Percentiles rank a stretch among this genome's conserved stretches.
Conservation (phyloP, 2,329 filamentous ascomycete genomes). For the Clarireedia paspali region DNA sequence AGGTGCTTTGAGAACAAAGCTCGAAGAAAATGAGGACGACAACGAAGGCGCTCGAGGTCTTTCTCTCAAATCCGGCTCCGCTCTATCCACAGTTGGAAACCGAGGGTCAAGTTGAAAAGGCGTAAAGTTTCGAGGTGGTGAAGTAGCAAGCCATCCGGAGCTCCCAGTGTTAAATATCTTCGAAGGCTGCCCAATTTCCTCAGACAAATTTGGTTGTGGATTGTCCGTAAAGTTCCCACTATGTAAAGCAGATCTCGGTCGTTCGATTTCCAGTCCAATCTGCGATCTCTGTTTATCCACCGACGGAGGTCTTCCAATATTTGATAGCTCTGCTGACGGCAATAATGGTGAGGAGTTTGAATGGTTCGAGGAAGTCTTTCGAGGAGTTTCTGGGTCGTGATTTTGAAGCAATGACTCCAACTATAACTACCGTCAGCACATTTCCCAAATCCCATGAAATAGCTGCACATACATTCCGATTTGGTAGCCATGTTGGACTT, state of each 20-base stretch:
- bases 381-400: constrained; percentile 19
- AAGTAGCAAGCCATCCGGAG: constrained; percentile 44
- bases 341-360: constrained; percentile 27
- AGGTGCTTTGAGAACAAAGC: constrained; percentile 77
- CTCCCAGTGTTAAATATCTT: constrained; percentile 14
- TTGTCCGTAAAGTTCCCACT: constrained; percentile 55
- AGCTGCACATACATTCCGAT: constrained; percentile 44
- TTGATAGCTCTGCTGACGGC: constrained; percentile 30
- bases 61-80: constrained; percentile 9
- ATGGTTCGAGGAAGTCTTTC: constrained; percentile 15
- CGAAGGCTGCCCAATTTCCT: constrained; percentile 6
- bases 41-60: constrained; percentile 43
- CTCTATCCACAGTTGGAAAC: constrained; percentile 19
- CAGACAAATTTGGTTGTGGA: constrained; percentile 8
- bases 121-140: constrained; percentile 45
- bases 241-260: constrained; percentile 71
- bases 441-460: not conserved
- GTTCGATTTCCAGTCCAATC: constrained; percentile 61
- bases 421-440: constrained; percentile 13
- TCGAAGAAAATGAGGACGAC: constrained; percentile 67
- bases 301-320: constrained; percentile 25
- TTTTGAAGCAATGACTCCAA: constrained; percentile 25
- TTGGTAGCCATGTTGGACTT: constrained; percentile 66
- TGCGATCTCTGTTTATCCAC: constrained; percentile 38
- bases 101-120: constrained; percentile 38